Evolutionary conservation across 2,329 filamentous ascomycete genomes (phyloP), one percentile per base, ranked within the genome.

Genomic region (Aureobasidium uvarum): DNA sequence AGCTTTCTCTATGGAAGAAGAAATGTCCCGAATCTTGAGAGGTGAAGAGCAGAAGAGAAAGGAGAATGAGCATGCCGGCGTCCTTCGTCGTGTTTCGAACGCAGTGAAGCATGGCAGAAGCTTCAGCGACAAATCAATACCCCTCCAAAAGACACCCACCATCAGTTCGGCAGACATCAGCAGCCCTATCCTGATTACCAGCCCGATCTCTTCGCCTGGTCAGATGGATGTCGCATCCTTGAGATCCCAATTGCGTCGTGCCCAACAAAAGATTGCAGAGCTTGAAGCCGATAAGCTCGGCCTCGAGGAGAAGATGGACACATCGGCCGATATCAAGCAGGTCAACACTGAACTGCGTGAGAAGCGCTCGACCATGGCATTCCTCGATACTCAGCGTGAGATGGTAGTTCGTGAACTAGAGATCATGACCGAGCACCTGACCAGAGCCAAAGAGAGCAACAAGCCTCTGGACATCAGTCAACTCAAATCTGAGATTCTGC

Each of bases 281-380:
- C 85, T 99, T 62, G 90, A 94, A 76, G 84, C 87, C n/a, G 89
- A 92, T 69, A 91, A 91, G 80, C 85, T 77, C 73, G 81, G 70
- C 70, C 79, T 79, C 39, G 77, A 81, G 69, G 79, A 81, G 68
- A 77, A 77, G 48, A 78, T 88, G 69, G 85, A 86, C 69, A 83
- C 81, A 33, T 83, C 84, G 5, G 81, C 80, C 16, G 84, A 85
- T 68, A 86, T 88, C 67, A 89, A 89, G 77, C 89, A 88, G 71
- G 86, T 96, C 36, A 96, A 96, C 77, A 92, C 89, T 71, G 94
- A 93, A 74, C 81, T 98, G 28, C 84, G 90, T 41, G 93, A 98
- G 77, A 98, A 98, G 80, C 85, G 95, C 66, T 96, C 96, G 72
- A 98, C 95, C 0, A 95, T 99, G 75, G 94, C 94, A 7, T 90